Conservation (phyloP, 2,329 filamentous ascomycete species). For the Xylariaceae sp. region DNA sequence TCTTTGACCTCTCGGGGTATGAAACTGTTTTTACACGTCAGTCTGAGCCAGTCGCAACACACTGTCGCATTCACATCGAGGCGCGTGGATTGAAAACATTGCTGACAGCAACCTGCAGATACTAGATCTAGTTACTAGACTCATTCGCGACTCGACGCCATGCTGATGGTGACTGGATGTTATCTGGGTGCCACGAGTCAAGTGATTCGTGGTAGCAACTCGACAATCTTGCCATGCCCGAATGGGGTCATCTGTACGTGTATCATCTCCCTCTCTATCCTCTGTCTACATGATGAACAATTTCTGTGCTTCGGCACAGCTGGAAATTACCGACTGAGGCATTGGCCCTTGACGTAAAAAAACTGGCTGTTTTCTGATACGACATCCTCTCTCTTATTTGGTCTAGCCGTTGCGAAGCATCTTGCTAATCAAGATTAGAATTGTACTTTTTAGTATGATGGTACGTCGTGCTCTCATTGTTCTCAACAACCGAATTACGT, state of each 20-base stretch:
- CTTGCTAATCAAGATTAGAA: constrained; percentile 19
- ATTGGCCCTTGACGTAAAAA: constrained; percentile 68
- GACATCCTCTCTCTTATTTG: not conserved
- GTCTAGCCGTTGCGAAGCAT: constrained; percentile 7
- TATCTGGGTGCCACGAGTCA: not conserved
- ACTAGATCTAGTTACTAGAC: too few relatives aligned
- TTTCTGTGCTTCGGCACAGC: constrained; percentile 67
- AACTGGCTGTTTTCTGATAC: constrained; percentile 82
- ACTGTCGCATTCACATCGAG: not conserved
- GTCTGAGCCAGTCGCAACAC: constrained; percentile 61
- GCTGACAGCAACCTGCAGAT: not conserved
- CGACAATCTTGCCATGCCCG: too few relatives aligned
- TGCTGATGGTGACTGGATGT: not conserved
- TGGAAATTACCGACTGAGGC: constrained; percentile 97
- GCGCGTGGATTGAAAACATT: constrained; percentile 4
- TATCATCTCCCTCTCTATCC: not conserved
- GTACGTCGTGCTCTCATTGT: constrained; percentile 30
- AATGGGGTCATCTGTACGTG: too few relatives aligned
- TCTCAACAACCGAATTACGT: constrained; percentile 11
- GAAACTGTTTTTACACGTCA: constrained; percentile 92
- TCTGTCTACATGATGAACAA: constrained; percentile 57
- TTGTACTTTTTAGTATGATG: constrained; percentile 3
- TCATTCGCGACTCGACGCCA: too few relatives aligned
- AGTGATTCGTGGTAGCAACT: not conserved
- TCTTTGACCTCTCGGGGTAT: constrained; percentile 81